A percentile compares a stretch with the other conserved stretches of the same genome.
These are phyloP conservation scores for Raphanus hybrid DNA, from an alignment of 441 rosid species.

Conservation along the genomic window DNA sequence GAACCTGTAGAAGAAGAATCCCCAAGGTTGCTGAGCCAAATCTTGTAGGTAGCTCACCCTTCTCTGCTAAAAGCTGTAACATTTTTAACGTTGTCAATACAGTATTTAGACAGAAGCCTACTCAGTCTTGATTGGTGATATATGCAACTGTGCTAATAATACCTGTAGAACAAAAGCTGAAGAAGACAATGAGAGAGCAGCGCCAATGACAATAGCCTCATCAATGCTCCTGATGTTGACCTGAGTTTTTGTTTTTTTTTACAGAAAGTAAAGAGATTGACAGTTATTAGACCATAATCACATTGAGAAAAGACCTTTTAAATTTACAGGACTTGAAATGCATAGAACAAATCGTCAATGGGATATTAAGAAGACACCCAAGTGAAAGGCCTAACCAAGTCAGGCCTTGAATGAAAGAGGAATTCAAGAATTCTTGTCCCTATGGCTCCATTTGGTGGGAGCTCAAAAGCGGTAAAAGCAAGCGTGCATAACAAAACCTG, in stretches of 20 bases:
- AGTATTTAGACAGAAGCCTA: background rate
- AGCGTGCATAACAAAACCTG: constrained; percentile 90
- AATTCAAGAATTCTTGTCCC: constrained; percentile 91
- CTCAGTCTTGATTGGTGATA: background rate
- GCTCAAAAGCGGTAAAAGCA: constrained; percentile 97
- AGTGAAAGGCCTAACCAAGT: constrained; percentile 65
- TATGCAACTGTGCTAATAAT: background rate
- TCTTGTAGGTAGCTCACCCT: constrained; percentile 98
- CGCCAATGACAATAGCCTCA: constrained; percentile 96
- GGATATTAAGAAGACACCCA: constrained; percentile 4
- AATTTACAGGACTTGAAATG: background rate
- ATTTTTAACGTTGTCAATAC: constrained; percentile 19
- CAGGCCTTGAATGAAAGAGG: constrained; percentile 91
- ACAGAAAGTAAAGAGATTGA: background rate
- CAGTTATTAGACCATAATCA: constrained; percentile 13
- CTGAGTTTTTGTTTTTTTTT: constrained; percentile 43
- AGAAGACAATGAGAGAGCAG: constrained; percentile 96
- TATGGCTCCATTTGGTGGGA: constrained; percentile 95
- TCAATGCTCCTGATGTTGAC: constrained; percentile 97
- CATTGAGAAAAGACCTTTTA: background rate
- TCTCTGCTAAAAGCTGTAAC: constrained; percentile 95
- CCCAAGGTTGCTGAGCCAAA: constrained; percentile 98
- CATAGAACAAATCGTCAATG: background rate
- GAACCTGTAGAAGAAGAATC: constrained; percentile 95
- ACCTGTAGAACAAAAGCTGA: constrained; percentile 99